These are phyloP conservation scores for Pluteus cervinus DNA, from an alignment of 768 basidiomycete species.

Conservation along the genomic window DNA sequence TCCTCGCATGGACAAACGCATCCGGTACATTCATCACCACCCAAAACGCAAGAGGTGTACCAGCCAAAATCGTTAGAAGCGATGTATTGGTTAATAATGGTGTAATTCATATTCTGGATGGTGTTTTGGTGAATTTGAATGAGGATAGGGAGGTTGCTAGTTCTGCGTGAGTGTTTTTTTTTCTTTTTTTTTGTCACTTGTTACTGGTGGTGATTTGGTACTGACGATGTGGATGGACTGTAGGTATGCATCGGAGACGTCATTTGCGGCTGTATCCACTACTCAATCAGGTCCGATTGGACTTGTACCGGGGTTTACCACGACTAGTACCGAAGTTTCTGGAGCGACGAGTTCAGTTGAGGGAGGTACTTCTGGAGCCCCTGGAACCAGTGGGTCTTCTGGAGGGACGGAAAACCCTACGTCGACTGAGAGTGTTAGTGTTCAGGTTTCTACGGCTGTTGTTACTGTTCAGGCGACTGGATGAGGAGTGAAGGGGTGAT, in stretches of 20 bases:
- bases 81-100: constrained; percentile 64
- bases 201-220: neutral
- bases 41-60: constrained; percentile 21
- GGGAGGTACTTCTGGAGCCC: too few relatives aligned
- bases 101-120: constrained; percentile 59
- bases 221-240: neutral
- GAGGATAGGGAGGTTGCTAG: constrained; percentile 37
- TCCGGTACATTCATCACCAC: constrained; percentile 51
- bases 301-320: constrained; percentile 4
- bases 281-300: constrained; percentile 39
- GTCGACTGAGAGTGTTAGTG: too few relatives aligned
- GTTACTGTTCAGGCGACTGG: too few relatives aligned
- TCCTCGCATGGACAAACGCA: constrained; percentile 45
- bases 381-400: too few relatives aligned
- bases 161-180: constrained; percentile 40
- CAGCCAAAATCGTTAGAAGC: constrained; percentile 47
- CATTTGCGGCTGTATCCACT: constrained; percentile 30
- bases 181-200: neutral
- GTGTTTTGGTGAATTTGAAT: constrained; percentile 42
- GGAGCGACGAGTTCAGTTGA: too few relatives aligned
- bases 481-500: too few relatives aligned
- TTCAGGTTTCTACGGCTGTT: too few relatives aligned
- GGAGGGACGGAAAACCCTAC: too few relatives aligned
- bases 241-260: constrained; percentile 41
- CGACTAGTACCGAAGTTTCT: too few relatives aligned